Evolutionary conservation across 140 eudicot genomes (phyloP).

Genomic region (Erigeron philadelphicus): DNA sequence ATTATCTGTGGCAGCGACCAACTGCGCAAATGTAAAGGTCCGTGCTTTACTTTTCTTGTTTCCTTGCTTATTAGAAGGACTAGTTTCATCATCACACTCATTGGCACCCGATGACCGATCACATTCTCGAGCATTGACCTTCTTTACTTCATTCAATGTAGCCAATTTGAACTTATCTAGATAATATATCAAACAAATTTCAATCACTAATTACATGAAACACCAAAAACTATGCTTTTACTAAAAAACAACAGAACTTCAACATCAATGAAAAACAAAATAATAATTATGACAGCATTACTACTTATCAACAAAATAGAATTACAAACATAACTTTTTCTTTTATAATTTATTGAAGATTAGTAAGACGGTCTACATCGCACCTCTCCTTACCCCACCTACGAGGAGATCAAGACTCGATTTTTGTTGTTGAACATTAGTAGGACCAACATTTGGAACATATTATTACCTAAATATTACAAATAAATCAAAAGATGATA

Average conservation of each 20-base stretch:
- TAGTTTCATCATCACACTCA: constrained; percentile 8
- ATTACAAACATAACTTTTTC: not conserved
- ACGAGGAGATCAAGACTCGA: too few relatives aligned
- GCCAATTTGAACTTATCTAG: constrained; percentile 17
- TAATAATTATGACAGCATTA: constrained; percentile 2
- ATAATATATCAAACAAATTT: not conserved
- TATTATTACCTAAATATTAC: not conserved
- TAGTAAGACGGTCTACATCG: too few relatives aligned
- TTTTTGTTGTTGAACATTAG: not conserved
- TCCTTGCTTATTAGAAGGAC: constrained; percentile 12
- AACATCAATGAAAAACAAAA: constrained; percentile 2
- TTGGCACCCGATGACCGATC: not conserved
- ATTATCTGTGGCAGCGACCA: constrained; percentile 49
- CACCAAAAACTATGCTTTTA: not conserved
- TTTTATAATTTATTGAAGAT: too few relatives aligned
- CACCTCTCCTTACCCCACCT: too few relatives aligned
- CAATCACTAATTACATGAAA: not conserved
- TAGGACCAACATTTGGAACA: constrained; percentile 9
- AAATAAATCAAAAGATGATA: too few relatives aligned
- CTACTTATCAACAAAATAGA: not conserved
- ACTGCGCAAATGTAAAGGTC: constrained; percentile 35
- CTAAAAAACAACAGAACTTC: not conserved
- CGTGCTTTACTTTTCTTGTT: constrained; percentile 24
- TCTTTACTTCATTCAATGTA: constrained; percentile 3
- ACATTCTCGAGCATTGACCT: not conserved